These are phyloP conservation scores for Vitis hybrid DNA, from an alignment of 177 flowering plant species.

Conservation along the genomic window DNA sequence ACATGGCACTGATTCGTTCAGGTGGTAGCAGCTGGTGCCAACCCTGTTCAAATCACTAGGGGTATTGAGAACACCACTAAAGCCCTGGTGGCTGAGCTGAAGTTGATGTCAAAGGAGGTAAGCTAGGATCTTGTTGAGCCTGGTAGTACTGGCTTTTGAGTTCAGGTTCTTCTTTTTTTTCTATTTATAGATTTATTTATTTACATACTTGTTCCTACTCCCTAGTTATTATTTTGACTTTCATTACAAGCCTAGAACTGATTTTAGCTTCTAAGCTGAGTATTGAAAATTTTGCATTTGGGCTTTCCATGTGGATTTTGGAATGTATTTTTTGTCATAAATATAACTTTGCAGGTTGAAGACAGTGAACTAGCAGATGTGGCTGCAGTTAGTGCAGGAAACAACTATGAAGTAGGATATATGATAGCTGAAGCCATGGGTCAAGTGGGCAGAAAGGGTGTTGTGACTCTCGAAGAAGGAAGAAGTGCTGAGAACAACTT, in stretches of 20 bases:
- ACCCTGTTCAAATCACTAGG: conserved; percentile 88
- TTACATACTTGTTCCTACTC: too few species aligned
- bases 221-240: too few species aligned
- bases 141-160: too few species aligned
- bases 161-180: too few species aligned
- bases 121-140: background rate
- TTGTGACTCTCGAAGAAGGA: conserved; percentile 97
- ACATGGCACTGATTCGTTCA: conserved; percentile 14
- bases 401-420: conserved; percentile 84
- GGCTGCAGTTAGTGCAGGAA: conserved; percentile 98
- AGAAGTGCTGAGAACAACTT: conserved; percentile 90
- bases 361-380: conserved; percentile 97
- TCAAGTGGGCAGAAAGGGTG: conserved; percentile 91
- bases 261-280: too few species aligned
- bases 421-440: conserved; percentile 98
- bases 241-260: too few species aligned
- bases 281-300: too few species aligned
- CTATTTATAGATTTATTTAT: too few species aligned
- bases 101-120: conserved; percentile 87
- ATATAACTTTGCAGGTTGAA: conserved; percentile 60
- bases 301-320: too few species aligned
- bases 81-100: conserved; percentile 79
- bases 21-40: conserved; percentile 99
- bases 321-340: too few species aligned
- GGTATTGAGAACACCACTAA: conserved; percentile 96